These are phyloP conservation scores for Cryptococcus hybrid DNA, from an alignment of 1,284 basidiomycete species.

Conservation along the genomic window DNA sequence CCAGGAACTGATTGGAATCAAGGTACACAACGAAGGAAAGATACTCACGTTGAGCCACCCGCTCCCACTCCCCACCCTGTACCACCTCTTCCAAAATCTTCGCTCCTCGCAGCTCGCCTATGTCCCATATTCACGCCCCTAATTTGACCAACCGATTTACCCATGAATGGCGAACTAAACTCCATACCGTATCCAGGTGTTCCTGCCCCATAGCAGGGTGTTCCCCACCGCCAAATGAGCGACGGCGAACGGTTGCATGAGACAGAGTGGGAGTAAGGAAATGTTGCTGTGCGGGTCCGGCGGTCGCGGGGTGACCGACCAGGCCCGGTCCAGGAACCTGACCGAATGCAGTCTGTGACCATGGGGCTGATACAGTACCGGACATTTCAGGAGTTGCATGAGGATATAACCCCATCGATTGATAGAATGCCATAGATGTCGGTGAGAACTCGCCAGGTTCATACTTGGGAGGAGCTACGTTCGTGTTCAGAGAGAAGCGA, in stretches of 20 bases:
- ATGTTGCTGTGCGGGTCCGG: conserved; percentile 13
- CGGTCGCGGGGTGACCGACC: conserved; percentile 11
- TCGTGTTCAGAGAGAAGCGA: conserved; percentile 22
- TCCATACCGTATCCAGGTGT: conserved; percentile 47
- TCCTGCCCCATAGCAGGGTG: conserved; percentile 43
- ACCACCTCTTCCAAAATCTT: conserved; percentile 41
- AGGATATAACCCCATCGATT: conserved; percentile 29
- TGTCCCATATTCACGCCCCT: conserved; percentile 31
- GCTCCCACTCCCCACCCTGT: conserved; percentile 43
- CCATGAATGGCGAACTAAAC: conserved; percentile 25
- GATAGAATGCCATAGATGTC: conserved; percentile 42
- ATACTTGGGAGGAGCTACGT: conserved; percentile 18
- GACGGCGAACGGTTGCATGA: conserved; percentile 13
- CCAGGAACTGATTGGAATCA: neutral
- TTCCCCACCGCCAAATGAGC: conserved; percentile 34
- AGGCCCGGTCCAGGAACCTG: neutral
- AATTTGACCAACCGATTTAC: conserved; percentile 12
- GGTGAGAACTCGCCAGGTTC: conserved; percentile 40
- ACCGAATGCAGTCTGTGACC: conserved; percentile 25
- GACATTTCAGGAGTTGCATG: conserved; percentile 19
- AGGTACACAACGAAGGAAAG: neutral
- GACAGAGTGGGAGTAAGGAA: conserved; percentile 12
- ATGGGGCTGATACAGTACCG: conserved; percentile 31
- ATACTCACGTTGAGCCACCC: conserved; percentile 46
- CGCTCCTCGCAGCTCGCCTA: conserved; percentile 40